phyloP scores from a whole-genome alignment of 768 basidiomycete species.

The Termitomyces eurrhizus region DNA sequence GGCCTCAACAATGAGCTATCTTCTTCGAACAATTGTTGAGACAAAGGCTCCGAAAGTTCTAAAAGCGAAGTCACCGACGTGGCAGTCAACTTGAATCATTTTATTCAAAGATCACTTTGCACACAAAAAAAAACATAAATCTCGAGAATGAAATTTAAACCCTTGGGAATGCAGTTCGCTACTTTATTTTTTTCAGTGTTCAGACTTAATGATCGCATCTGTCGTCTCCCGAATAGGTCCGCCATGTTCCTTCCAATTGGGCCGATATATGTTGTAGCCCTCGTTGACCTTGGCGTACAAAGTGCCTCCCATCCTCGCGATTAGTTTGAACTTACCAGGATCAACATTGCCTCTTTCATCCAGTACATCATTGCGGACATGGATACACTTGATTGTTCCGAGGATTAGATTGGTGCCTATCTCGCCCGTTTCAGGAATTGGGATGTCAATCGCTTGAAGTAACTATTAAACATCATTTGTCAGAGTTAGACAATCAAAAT shows the following conservation, averaged over 20 bases:
- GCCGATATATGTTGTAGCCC: constrained; percentile 56
- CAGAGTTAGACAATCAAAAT: constrained; percentile 18
- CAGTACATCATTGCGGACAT: constrained; percentile 54
- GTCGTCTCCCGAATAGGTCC: constrained; percentile 5
- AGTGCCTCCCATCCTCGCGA: constrained; percentile 52
- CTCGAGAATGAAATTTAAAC: not conserved
- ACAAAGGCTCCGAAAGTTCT: not conserved
- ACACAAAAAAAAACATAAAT: not conserved
- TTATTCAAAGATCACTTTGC: not conserved
- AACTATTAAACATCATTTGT: constrained; percentile 30
- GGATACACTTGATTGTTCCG: constrained; percentile 52
- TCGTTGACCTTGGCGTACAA: constrained; percentile 37
- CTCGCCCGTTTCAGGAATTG: constrained; percentile 30
- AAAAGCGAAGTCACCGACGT: not conserved
- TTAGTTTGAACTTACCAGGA: constrained; percentile 41
- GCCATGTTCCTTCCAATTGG: constrained; percentile 38
- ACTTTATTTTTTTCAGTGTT: not conserved
- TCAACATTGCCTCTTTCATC: constrained; percentile 39
- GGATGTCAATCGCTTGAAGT: constrained; percentile 37
- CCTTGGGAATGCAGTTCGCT: not conserved
- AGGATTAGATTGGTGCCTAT: constrained; percentile 42
- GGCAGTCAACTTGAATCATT: not conserved
- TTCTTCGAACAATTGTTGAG: not conserved
- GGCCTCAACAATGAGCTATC: not conserved
- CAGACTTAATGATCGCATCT: constrained; percentile 1